phyloP scores from a whole-genome alignment of 257 asterid species.

The Linderniella brevidens region DNA sequence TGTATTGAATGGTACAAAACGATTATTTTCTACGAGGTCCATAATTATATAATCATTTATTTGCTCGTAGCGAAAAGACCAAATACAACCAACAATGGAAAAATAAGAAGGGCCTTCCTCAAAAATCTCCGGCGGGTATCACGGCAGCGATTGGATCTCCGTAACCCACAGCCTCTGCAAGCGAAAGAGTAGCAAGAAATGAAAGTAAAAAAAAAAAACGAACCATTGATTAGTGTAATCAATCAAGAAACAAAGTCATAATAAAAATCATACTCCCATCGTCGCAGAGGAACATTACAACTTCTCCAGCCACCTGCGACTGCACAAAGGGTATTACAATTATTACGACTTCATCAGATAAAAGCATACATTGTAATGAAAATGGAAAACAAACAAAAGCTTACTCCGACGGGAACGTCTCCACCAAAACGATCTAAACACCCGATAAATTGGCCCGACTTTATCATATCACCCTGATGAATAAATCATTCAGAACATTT shows the following conservation, averaged over 20 bases:
- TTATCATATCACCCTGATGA: conserved; percentile 60
- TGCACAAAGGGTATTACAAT: conserved; percentile 16
- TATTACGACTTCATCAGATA: neutral
- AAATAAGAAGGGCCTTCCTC: too few relatives aligned
- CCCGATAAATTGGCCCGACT: conserved; percentile 73
- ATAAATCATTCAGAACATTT: conserved; percentile 15
- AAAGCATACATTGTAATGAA: neutral
- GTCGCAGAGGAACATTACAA: conserved; percentile 45
- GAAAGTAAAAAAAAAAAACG: neutral
- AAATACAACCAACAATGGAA: too few relatives aligned
- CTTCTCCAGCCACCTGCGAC: conserved; percentile 80
- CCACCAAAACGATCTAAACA: conserved; percentile 54
- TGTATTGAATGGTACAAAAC: too few relatives aligned
- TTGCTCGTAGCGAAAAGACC: too few relatives aligned
- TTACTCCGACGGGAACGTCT: conserved; percentile 56
- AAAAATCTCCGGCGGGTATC: conserved; percentile 15
- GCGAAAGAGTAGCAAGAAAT: conserved; percentile 1
- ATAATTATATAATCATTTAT: too few relatives aligned
- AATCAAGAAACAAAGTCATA: conserved; percentile 3
- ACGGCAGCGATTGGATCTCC: conserved; percentile 43
- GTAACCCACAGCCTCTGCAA: conserved; percentile 43
- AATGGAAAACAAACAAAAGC: conserved; percentile 12
- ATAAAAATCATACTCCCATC: conserved; percentile 57
- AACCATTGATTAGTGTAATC: neutral
- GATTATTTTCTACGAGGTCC: too few relatives aligned